These are phyloP conservation scores for Haplographium delicatum DNA, from an alignment of 495 filamentous ascomycete species.

Conservation along the genomic window DNA sequence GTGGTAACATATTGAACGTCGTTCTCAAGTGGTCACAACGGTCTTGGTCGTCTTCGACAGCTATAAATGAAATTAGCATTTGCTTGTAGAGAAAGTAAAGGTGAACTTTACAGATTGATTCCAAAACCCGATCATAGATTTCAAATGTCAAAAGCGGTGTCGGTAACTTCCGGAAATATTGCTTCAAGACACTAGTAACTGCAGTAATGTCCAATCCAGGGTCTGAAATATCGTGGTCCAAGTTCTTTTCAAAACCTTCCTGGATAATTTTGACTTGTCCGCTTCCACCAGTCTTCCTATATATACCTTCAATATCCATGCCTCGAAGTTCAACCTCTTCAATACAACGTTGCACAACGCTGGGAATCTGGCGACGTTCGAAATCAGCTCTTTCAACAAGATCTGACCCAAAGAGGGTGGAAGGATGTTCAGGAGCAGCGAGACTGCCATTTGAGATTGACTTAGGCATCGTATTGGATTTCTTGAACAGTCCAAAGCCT, in stretches of 20 bases:
- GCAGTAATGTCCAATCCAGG: slow-evolving; percentile 92
- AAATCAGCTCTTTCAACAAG: slow-evolving; percentile 79
- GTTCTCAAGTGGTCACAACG: slow-evolving; percentile 63
- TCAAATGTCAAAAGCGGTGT: slow-evolving; percentile 89
- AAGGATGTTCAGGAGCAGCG: slow-evolving; percentile 46
- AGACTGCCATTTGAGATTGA: slow-evolving; percentile 50
- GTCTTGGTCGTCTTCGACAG: slow-evolving; percentile 47
- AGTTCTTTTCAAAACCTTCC: slow-evolving; percentile 80
- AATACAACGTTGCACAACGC: slow-evolving; percentile 89
- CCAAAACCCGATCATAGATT: slow-evolving; percentile 83
- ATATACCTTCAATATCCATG: slow-evolving; percentile 98
- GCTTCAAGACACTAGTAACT: slow-evolving; percentile 92
- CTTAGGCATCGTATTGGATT: slow-evolving; percentile 38
- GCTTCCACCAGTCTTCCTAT: slow-evolving; percentile 91
- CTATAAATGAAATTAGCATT: slow-evolving; percentile 32
- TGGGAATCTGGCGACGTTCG: slow-evolving; percentile 84
- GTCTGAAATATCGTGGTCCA: slow-evolving; percentile 87
- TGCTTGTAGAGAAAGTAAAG: background rate
- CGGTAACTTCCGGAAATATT: slow-evolving; percentile 94
- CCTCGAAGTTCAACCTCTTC: slow-evolving; percentile 95
- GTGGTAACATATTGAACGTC: slow-evolving; percentile 70
- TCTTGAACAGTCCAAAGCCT: slow-evolving; percentile 73
- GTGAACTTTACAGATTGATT: slow-evolving; percentile 55
- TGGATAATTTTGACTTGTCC: slow-evolving; percentile 81
- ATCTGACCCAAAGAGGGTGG: slow-evolving; percentile 84